Percentiles rank a stretch among this genome's conserved stretches.
phyloP scores from a whole-genome alignment of 2,329 filamentous ascomycete species.

The Hymenoscyphus infarciens region DNA sequence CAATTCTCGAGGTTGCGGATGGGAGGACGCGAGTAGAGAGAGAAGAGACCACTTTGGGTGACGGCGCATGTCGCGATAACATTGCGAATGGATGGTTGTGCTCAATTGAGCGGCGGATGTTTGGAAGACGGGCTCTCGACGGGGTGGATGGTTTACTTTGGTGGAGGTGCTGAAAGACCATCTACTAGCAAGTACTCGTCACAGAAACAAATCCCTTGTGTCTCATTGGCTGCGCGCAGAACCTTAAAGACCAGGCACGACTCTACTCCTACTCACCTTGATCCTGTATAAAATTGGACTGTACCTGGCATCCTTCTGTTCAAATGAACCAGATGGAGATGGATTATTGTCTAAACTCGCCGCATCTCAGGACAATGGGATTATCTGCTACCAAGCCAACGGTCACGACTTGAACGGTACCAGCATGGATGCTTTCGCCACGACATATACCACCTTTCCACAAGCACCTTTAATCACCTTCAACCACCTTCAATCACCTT shows the following conservation, averaged over 20 bases:
- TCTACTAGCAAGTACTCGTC: not conserved
- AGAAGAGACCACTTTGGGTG: slow-evolving; percentile 32
- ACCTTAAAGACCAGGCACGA: too few relatives aligned
- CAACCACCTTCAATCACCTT: too few relatives aligned
- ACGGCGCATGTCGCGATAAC: slow-evolving; percentile 37
- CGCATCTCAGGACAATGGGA: too few relatives aligned
- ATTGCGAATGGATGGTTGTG: slow-evolving; percentile 34
- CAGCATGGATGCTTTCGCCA: slow-evolving; percentile 16
- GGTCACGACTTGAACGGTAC: slow-evolving; percentile 21
- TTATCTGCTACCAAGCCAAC: slow-evolving; percentile 19
- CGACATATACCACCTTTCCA: too few relatives aligned
- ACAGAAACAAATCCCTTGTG: not conserved
- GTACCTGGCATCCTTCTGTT: too few relatives aligned
- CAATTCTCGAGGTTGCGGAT: slow-evolving; percentile 29
- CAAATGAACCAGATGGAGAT: too few relatives aligned
- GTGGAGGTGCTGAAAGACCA: slow-evolving; percentile 19
- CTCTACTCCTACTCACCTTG: too few relatives aligned
- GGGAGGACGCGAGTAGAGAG: slow-evolving; percentile 33
- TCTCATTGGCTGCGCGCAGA: not conserved
- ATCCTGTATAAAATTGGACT: too few relatives aligned
- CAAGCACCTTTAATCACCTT: too few relatives aligned
- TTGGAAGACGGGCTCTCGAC: slow-evolving; percentile 12
- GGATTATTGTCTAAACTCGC: too few relatives aligned
- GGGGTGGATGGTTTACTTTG: not conserved
- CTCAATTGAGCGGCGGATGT: slow-evolving; percentile 34